Evolutionary conservation across 2,329 filamentous ascomycete species (phyloP).

Genomic region (Magnaporthales sp.): DNA sequence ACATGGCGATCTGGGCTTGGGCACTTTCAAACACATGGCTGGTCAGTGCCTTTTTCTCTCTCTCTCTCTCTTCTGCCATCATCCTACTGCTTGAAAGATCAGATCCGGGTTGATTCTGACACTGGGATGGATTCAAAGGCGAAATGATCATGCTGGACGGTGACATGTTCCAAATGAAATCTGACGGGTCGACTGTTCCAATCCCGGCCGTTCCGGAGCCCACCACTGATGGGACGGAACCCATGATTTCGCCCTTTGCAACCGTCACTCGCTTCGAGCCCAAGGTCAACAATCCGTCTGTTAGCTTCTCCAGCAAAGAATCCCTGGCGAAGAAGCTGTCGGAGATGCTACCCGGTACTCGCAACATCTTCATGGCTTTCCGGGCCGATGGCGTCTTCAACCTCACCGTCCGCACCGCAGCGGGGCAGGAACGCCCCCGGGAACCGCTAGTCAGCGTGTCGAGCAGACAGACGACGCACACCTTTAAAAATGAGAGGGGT

Average conservation of each 20-base stretch:
- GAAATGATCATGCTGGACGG: slow-evolving; percentile 26
- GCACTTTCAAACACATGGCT: slow-evolving; percentile 23
- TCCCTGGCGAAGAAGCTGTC: slow-evolving; percentile 16
- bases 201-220: neutral
- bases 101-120: neutral
- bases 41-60: neutral
- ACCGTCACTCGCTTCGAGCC: slow-evolving; percentile 22
- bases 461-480: slow-evolving; percentile 18
- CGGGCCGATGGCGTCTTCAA: slow-evolving; percentile 20
- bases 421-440: slow-evolving; percentile 18
- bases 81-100: neutral
- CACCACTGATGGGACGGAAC: slow-evolving; percentile 11
- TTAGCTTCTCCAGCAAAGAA: slow-evolving; percentile 17
- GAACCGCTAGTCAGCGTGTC: slow-evolving; percentile 21
- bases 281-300: slow-evolving; percentile 8
- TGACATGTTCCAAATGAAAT: slow-evolving; percentile 24
- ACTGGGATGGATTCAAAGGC: slow-evolving; percentile 10
- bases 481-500: slow-evolving; percentile 16
- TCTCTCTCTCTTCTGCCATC: neutral
- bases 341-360: slow-evolving; percentile 15
- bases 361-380: slow-evolving; percentile 21
- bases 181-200: slow-evolving; percentile 19
- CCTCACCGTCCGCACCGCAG: slow-evolving; percentile 22
- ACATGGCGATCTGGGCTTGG: slow-evolving; percentile 25
- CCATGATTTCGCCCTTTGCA: slow-evolving; percentile 23